Conservation (phyloP, 306 rosid genomes). For the Nissolia schottii region DNA sequence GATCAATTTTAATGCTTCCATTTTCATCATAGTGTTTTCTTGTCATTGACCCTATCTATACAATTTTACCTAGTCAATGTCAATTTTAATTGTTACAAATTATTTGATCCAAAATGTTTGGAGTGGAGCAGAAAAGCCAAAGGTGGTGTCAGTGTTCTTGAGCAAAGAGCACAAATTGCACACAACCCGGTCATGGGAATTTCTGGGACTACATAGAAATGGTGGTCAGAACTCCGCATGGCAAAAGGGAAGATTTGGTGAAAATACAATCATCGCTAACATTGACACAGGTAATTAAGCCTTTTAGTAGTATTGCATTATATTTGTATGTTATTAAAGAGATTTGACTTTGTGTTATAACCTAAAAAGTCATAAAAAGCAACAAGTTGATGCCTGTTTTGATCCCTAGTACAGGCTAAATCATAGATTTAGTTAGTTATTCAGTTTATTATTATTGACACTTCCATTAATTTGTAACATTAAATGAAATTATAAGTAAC, state of each 20-base stretch:
- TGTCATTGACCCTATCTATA: neutral
- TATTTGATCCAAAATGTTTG: too few species aligned
- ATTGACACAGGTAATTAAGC: constrained; percentile 18
- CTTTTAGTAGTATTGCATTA: too few species aligned
- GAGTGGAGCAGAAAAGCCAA: constrained; percentile 13
- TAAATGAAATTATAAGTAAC: too few species aligned
- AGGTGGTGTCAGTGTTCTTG: constrained; percentile 51
- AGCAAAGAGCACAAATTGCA: constrained; percentile 41
- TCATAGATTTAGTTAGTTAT: too few species aligned
- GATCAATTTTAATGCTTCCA: neutral
- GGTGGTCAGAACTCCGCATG: constrained; percentile 15
- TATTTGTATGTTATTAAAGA: too few species aligned
- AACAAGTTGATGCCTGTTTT: too few species aligned
- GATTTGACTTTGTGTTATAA: too few species aligned
- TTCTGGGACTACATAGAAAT: constrained; percentile 26
- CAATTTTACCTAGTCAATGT: neutral
- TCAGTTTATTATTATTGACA: too few species aligned
- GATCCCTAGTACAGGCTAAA: too few species aligned
- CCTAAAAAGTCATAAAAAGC: too few species aligned
- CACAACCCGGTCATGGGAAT: constrained; percentile 59
- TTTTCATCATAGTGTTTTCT: neutral
- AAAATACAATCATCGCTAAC: constrained; percentile 13
- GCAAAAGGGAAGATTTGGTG: constrained; percentile 20
- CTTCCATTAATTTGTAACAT: too few species aligned
- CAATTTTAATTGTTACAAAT: too few species aligned